Evolutionary conservation across 208 protist genomes (phyloP).

Genomic region (Zelonia costaricensis): DNA sequence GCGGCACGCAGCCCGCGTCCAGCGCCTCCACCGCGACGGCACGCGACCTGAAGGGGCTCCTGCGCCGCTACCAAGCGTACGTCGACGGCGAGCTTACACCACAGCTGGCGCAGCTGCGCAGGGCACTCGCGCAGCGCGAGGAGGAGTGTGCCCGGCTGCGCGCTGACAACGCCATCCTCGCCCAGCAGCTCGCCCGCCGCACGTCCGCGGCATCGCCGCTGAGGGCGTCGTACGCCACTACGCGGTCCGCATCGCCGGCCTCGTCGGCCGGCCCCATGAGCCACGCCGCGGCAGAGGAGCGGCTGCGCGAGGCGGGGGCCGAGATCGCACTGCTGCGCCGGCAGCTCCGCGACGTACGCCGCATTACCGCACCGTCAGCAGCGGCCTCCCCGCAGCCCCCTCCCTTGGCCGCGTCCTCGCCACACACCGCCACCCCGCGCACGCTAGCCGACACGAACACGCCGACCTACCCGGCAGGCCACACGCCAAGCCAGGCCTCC

Average conservation of each 20-base stretch:
- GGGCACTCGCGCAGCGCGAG: not conserved
- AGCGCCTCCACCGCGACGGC: too few relatives aligned
- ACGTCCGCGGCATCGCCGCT: not conserved
- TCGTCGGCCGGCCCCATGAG: not conserved
- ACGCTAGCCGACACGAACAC: too few relatives aligned
- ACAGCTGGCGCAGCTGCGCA: not conserved
- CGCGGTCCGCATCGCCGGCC: not conserved
- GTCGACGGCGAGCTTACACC: slow-evolving; percentile 24
- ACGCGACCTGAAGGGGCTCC: slow-evolving; percentile 11
- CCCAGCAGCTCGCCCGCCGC: not conserved
- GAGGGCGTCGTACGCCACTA: not conserved
- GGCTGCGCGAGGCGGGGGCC: slow-evolving; percentile 1
- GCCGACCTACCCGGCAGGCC: too few relatives aligned
- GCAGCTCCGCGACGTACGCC: not conserved
- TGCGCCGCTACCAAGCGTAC: slow-evolving; percentile 27
- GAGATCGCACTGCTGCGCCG: slow-evolving; percentile 8
- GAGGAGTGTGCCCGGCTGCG: slow-evolving; percentile 9
- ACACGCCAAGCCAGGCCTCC: too few relatives aligned
- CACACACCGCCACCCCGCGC: too few relatives aligned
- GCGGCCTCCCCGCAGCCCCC: too few relatives aligned
- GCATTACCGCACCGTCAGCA: not conserved
- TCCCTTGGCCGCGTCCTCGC: too few relatives aligned
- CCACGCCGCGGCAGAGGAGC: not conserved
- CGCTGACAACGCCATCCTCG: slow-evolving; percentile 12
- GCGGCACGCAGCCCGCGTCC: too few relatives aligned